Percentiles rank a stretch among this genome's conserved stretches.
Conservation (phyloP, 2,329 filamentous ascomycete genomes). For the Paraphoma sp. region DNA sequence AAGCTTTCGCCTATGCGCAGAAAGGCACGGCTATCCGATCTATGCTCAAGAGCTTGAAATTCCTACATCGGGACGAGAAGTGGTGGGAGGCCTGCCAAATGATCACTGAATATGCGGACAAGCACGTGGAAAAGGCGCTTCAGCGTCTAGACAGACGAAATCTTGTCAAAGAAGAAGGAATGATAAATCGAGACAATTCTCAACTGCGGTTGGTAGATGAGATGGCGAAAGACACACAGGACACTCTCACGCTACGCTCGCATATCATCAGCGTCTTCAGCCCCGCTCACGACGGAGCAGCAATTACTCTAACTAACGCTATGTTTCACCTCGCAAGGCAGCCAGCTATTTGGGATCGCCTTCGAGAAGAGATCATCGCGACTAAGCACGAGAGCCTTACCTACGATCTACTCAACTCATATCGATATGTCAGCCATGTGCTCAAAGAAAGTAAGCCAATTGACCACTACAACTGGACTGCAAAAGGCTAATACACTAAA, state of each 20-base stretch:
- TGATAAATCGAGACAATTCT: not conserved
- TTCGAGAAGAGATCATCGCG: constrained; percentile 20
- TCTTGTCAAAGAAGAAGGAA: not conserved
- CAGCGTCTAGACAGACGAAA: not conserved
- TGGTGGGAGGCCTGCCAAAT: constrained; percentile 13
- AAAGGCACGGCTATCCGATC: constrained; percentile 10
- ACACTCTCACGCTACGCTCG: constrained; percentile 17
- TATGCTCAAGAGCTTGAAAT: constrained; percentile 10
- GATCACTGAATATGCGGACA: constrained; percentile 15
- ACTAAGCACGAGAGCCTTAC: constrained; percentile 16
- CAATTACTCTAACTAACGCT: constrained; percentile 24
- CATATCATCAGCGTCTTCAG: constrained; percentile 27
- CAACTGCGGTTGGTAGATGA: constrained; percentile 16
- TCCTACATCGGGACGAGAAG: constrained; percentile 15
- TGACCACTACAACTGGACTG: not conserved
- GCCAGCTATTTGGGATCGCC: constrained; percentile 20
- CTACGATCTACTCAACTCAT: constrained; percentile 24
- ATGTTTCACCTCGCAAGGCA: constrained; percentile 29
- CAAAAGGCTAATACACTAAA: not conserved
- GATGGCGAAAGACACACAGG: constrained; percentile 20
- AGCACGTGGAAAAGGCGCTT: constrained; percentile 11
- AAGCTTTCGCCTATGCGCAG: constrained; percentile 16
- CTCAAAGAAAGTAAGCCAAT: constrained; percentile 13
- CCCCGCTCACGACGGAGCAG: constrained; percentile 23
- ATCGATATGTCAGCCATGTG: constrained; percentile 18